Base-by-base conservation (phyloP, 768 basidiomycete genomes). In the Mycena sanguinolenta region DNA sequence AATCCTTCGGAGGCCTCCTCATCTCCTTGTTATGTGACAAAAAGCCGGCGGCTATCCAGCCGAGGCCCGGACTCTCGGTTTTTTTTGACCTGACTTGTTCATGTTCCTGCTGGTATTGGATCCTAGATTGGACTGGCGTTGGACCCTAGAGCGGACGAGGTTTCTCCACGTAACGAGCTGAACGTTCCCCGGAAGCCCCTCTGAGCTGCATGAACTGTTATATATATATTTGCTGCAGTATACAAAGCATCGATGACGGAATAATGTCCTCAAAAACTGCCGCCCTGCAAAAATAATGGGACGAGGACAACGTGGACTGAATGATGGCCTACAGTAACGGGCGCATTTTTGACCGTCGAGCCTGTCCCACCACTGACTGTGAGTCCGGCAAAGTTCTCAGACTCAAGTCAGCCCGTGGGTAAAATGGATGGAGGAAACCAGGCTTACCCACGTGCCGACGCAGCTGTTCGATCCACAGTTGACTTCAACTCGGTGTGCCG, bases 401-500 rank as follows among this genome's bases (percentile, higher is more conserved):
- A 5, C 7, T 36, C 27, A 52, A 53, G 28, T 58, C 32, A 63
- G 34, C 49, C 32, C 28, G 30, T 59, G 0, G 39, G 5, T 39
- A n/a, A 4, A 1, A 13, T 27, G 25, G 28, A 8, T 23, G 13
- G 13, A 49, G 16, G 23, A 23, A 38, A 1, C 3, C 0, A 50
- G 5, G 12, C 61, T 0, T 60, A 64, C 62, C 69, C 69, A 64
- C 36, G 62, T 59, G 17, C 71, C 71, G 3, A 32, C 62, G 60
- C 73, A 74, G 57, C 64, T 70, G 23, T 50, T 61, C 21, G 74
- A 63, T 1, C 74, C 74, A 30, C 74, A 75, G 52, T 73, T 73
- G 6, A 75, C 74, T 32, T 74, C 63, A 0, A 75, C 74, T 25
- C 72, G 74, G 10, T 73, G 49, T 0, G 65, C 72, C 13, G 58